Evolutionary conservation across 2,329 filamentous ascomycete genomes (phyloP), one percentile per base, ranked within the genome.

Genomic region (Colletotrichum paranaense): DNA sequence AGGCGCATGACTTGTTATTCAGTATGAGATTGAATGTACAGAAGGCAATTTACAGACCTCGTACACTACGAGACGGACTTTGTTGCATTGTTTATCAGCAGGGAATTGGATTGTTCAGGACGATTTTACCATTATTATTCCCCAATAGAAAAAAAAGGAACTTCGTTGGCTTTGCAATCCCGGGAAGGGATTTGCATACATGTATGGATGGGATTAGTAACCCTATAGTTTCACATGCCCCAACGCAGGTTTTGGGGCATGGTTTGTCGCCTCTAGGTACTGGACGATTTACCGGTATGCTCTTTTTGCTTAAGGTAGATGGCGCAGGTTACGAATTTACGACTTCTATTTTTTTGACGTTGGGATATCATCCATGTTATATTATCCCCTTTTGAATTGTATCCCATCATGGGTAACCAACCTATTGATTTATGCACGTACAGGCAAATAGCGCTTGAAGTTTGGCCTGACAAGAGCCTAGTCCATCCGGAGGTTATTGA

Each of bases 71-170:
- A 69, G 22, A 55, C 14, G 72, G 52, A 59, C 28, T 42, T 26
- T 62, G 32, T 38, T 67, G 63, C 56, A 70, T 73, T 62, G 49
- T 19, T 16, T 46, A n/a, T 42, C 14, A 42, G 38, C 16, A 42
- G 5, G 32, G 38, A n/a, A 22, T 28, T 56, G 53, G 60, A 24
- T 22, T 22, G 56, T 49, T 19, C 35, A 42, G 30, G 71, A 62
- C 56, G 71, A 62, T 49, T 30, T 59, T 19, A 57, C 52, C 7
- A 53, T 68, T 67, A 22, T 57, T 65, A 60, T 65, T 73, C 62
- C 67, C 67, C 65, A 52, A 73, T 73, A 73, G 71, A 73, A 73
- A 66, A 64, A 73, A 73, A 66, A 67, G 63, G 64, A 62, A 8
- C 24, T 30, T 4, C 12, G 19, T 32, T 11, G 35, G 28, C 9